Conservation (phyloP, 768 basidiomycete species). For the Boletales sp. region DNA sequence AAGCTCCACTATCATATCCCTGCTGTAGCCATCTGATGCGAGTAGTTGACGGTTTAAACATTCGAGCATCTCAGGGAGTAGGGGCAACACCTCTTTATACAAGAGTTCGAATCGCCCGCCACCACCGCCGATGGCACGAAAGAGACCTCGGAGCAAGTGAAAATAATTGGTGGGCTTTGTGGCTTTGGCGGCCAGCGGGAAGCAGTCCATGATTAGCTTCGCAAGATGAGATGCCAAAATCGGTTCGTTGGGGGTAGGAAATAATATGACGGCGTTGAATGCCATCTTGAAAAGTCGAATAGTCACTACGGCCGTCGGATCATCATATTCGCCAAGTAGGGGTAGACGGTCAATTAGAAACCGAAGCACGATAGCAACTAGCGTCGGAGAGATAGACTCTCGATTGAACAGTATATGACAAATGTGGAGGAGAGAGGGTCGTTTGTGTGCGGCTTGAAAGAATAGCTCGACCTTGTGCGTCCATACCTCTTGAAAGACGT, state of each 20-base stretch:
- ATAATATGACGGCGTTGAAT: constrained; percentile 78
- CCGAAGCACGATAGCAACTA: constrained; percentile 85
- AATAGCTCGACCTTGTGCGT: constrained; percentile 89
- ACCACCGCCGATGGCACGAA: constrained; percentile 88
- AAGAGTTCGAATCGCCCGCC: constrained; percentile 91
- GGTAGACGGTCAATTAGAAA: constrained; percentile 82
- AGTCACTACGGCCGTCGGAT: constrained; percentile 74
- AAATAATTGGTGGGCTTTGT: constrained; percentile 91
- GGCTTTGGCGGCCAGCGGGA: constrained; percentile 89
- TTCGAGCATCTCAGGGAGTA: constrained; percentile 96
- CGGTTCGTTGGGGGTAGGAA: constrained; percentile 76
- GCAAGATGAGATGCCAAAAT: constrained; percentile 92
- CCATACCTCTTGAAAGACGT: constrained; percentile 97
- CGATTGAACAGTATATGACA: constrained; percentile 80
- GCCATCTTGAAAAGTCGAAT: constrained; percentile 95
- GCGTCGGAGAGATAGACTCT: constrained; percentile 71
- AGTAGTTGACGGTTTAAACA: constrained; percentile 87
- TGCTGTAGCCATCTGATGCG: constrained; percentile 73
- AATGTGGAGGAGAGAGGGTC: constrained; percentile 76
- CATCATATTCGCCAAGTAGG: constrained; percentile 80
- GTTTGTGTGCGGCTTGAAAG: constrained; percentile 73
- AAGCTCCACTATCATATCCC: constrained; percentile 95
- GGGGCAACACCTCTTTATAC: constrained; percentile 93
- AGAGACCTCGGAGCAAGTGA: constrained; percentile 85
- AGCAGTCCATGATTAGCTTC: constrained; percentile 93